Evolutionary conservation across 768 basidiomycete species (phyloP), one percentile per base, ranked within the genome.

Genomic region (Ephemerocybe angulata): DNA sequence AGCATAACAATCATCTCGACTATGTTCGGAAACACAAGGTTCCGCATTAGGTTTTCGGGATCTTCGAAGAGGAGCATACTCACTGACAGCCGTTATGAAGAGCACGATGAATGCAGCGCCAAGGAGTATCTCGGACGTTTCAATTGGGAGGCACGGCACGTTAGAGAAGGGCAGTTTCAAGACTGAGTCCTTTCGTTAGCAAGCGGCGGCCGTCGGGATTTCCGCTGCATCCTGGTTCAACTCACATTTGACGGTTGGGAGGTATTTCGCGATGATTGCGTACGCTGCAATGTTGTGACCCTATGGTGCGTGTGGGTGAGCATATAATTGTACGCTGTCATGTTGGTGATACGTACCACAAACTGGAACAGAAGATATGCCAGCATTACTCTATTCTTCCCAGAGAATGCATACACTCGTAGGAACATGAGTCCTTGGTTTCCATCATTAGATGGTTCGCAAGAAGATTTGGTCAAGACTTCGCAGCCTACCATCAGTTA

Each of bases 221-320:
- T 6, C 8, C 12, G 6, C 4, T 17, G 25, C 11, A 28, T 1
- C n/a, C 29, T 19, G 15, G 46, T 7, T 7, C 25, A 12, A 33
- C 48, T 50, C 48, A 50, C 48, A 50, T 33, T 50, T 50, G 31
- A 50, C 31, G 13, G 48, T 50, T 31, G 19, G 30, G 2, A 50
- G 48, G 31, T 33, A 50, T 50, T 22, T 50, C 4, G 17, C 19
- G n/a, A 33, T 10, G 31, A 50, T 19, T 19, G 22, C 48, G 35
- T 11, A 31, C 3, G 48, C 29, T 3, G 48, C 17, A 24, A 15
- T 22, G 19, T 50, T 29, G 29, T 33, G n/a, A 21, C 30, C 48
- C 48, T 50, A 27, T 30, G n/a, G 19, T 17, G 46, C 8, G 6
- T 1, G 42, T 48, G 2, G 30, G 27, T 17, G 27, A 31, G n/a